Conservation (phyloP, 2,329 filamentous ascomycete genomes). For the Arthrobotrys iridis region DNA sequence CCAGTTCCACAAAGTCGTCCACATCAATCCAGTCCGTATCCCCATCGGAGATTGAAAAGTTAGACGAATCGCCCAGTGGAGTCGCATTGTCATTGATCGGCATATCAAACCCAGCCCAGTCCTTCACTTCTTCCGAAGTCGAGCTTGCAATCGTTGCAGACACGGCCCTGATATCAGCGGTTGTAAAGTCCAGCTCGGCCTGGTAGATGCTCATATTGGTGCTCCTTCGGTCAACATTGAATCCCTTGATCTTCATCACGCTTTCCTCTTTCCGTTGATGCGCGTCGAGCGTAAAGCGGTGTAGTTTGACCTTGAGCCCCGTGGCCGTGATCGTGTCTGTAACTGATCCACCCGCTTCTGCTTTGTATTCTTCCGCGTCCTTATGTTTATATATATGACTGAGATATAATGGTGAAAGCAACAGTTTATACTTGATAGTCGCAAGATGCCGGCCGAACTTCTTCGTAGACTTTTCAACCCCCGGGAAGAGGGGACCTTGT, state of each 20-base stretch:
- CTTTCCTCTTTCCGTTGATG: conserved; percentile 88
- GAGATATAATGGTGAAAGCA: conserved; percentile 90
- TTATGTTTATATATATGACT: conserved; percentile 99
- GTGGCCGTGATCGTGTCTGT: conserved; percentile 81
- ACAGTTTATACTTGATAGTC: conserved; percentile 97
- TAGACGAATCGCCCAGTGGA: conserved; percentile 72
- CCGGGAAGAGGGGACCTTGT: conserved; percentile 90
- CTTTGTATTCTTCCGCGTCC: conserved; percentile 72
- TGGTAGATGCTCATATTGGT: conserved; percentile 96
- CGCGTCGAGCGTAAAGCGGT: conserved; percentile 96
- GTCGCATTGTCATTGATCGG: conserved; percentile 54
- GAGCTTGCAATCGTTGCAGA: conserved; percentile 89
- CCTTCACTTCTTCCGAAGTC: conserved; percentile 77
- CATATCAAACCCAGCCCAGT: conserved; percentile 62
- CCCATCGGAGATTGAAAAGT: conserved; percentile 93
- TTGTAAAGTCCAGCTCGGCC: conserved; percentile 89
- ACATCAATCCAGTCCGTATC: conserved; percentile 98
- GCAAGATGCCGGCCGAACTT: conserved; percentile 96
- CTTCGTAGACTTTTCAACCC: conserved; percentile 94
- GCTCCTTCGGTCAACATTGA: conserved; percentile 79
- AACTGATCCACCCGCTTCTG: conserved; percentile 71
- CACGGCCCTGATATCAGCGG: conserved; percentile 89
- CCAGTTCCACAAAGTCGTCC: conserved; percentile 98
- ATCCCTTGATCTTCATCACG: conserved; percentile 74
- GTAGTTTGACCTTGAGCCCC: conserved; percentile 92